Conservation (phyloP, 2,329 filamentous ascomycete genomes). For the Lachnellula willkommii region DNA sequence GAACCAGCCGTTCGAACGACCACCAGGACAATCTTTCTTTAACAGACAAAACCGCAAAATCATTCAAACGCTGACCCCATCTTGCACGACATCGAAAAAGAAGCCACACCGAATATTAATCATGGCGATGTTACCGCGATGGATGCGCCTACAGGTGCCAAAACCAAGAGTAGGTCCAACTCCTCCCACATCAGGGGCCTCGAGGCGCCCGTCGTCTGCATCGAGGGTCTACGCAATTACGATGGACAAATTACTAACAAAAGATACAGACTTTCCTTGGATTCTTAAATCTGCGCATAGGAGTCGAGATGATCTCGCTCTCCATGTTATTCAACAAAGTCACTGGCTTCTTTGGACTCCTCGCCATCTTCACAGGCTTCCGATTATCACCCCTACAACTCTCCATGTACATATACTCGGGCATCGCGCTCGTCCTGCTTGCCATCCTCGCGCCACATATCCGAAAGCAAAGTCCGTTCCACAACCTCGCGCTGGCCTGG, state of each 20-base stretch:
- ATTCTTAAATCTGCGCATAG: constrained; percentile 79
- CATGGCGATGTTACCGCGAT: constrained; percentile 28
- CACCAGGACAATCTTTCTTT: neutral
- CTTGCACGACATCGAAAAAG: neutral
- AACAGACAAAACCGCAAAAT: neutral
- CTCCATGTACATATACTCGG: constrained; percentile 86
- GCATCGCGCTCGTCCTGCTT: constrained; percentile 62
- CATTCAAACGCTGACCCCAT: neutral
- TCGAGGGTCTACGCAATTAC: neutral
- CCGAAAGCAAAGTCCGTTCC: constrained; percentile 69
- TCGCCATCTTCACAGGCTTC: constrained; percentile 84
- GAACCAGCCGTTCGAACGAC: constrained; percentile 1
- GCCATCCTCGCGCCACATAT: constrained; percentile 73
- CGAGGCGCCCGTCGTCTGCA: neutral
- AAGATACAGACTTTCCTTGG: constrained; percentile 69
- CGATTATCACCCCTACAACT: constrained; percentile 77
- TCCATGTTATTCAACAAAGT: constrained; percentile 87
- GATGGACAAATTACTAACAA: neutral
- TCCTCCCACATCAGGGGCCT: neutral
- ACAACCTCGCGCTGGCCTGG: constrained; percentile 77
- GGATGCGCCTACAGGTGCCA: constrained; percentile 27
- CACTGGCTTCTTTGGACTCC: constrained; percentile 82
- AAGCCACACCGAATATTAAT: constrained; percentile 3
- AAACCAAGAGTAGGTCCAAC: constrained; percentile 27
- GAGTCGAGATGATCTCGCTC: constrained; percentile 77